These are phyloP conservation scores for Dendrobium nobile DNA, from an alignment of 106 monocot species.

Conservation along the genomic window DNA sequence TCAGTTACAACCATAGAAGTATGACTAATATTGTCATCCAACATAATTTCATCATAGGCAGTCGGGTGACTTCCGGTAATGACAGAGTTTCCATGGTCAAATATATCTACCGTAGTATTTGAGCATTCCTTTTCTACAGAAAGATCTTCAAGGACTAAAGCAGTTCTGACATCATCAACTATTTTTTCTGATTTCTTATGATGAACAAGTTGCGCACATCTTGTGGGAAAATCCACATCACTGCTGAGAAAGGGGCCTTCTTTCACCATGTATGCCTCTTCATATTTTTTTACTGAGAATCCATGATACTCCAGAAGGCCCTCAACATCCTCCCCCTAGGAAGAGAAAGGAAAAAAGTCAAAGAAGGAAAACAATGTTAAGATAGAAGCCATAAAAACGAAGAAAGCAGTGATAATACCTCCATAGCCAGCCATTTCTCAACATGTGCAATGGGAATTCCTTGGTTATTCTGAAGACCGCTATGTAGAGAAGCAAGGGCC, in stretches of 20 bases:
- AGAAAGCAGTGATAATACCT: slow-evolving; percentile 41
- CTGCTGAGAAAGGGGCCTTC: slow-evolving; percentile 72
- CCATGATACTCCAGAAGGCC: slow-evolving; percentile 78
- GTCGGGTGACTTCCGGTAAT: slow-evolving; percentile 1
- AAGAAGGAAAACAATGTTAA: not conserved
- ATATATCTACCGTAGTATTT: not conserved
- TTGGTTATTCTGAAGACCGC: slow-evolving; percentile 84
- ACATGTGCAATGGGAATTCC: slow-evolving; percentile 76
- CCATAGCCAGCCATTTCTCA: slow-evolving; percentile 80
- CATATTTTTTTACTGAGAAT: slow-evolving; percentile 52
- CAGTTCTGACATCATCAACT: slow-evolving; percentile 55
- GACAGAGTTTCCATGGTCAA: slow-evolving; percentile 8
- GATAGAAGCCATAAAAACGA: not conserved
- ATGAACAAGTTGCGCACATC: slow-evolving; percentile 64
- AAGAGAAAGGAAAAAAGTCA: slow-evolving; percentile 3
- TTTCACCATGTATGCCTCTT: slow-evolving; percentile 86
- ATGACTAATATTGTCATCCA: slow-evolving; percentile 16
- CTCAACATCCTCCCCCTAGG: slow-evolving; percentile 78
- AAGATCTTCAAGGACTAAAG: slow-evolving; percentile 12
- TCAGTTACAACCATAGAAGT: slow-evolving; percentile 1
- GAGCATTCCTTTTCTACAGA: slow-evolving; percentile 7
- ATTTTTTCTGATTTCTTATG: slow-evolving; percentile 57
- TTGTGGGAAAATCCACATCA: slow-evolving; percentile 59
- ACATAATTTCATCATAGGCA: slow-evolving; percentile 31
- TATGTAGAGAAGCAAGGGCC: slow-evolving; percentile 83